Evolutionary conservation across 306 rosid species (phyloP).

Genomic region (Acacia confusa): DNA sequence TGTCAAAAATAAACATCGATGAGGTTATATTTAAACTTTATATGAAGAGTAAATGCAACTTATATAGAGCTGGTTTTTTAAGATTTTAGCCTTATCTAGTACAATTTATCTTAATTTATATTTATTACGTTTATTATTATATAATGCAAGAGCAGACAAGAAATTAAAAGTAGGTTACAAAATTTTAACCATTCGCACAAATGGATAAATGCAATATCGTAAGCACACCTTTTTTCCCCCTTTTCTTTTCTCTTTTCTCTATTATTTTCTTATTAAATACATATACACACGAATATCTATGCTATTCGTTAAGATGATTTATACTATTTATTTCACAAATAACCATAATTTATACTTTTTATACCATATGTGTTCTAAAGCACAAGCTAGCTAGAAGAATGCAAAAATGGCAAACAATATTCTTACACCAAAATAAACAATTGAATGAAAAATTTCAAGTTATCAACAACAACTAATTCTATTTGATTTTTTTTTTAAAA

Average conservation of each 20-base stretch:
- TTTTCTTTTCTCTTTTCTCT: no score
- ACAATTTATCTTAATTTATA: not conserved
- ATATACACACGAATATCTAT: no score
- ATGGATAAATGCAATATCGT: not conserved
- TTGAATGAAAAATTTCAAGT: not conserved
- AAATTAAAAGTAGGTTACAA: no score
- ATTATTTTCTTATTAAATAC: no score
- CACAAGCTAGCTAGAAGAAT: no score
- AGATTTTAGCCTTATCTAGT: no score
- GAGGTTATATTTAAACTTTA: no score
- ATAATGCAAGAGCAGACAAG: not conserved
- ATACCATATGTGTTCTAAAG: not conserved
- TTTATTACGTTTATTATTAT: not conserved
- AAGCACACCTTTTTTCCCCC: no score
- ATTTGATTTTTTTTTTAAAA: not conserved
- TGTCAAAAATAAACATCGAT: no score
- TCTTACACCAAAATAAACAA: not conserved
- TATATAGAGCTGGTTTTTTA: no score
- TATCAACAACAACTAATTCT: not conserved
- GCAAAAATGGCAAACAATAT: not conserved
- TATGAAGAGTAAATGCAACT: no score
- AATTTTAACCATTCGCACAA: no score
- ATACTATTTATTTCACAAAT: not conserved
- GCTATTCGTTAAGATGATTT: not conserved
- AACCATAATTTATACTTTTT: not conserved